A percentile compares a stretch with the other conserved stretches of the same genome.
Evolutionary conservation across 768 basidiomycete species (phyloP).

Genomic region (Agrocybe praecox): DNA sequence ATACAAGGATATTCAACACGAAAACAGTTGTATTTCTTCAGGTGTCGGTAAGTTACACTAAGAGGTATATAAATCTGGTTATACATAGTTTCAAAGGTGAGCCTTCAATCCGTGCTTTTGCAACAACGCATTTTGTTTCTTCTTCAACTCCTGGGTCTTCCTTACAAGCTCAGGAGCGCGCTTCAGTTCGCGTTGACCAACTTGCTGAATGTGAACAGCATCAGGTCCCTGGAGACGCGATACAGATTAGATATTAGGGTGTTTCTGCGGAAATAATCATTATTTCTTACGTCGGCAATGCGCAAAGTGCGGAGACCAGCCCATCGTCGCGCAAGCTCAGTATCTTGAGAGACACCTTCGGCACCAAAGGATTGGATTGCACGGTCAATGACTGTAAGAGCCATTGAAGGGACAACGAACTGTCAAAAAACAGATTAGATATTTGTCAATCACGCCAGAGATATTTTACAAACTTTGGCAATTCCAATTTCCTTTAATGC

Average conservation of each 20-base stretch:
- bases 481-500: constrained; percentile 98
- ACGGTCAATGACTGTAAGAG: constrained; percentile 86
- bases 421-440: constrained; percentile 29
- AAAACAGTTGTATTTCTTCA: background rate
- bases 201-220: constrained; percentile 93
- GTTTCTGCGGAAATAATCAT: constrained; percentile 6
- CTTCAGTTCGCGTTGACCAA: constrained; percentile 87
- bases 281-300: constrained; percentile 70
- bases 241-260: background rate
- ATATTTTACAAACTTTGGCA: constrained; percentile 71
- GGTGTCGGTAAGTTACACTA: too few species aligned
- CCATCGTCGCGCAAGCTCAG: constrained; percentile 76
- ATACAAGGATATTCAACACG: background rate
- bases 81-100: constrained; percentile 42
- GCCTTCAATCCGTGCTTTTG: constrained; percentile 63
- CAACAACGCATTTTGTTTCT: constrained; percentile 63
- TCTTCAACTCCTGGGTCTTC: constrained; percentile 54
- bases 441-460: background rate
- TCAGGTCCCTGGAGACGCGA: constrained; percentile 64
- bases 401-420: constrained; percentile 95
- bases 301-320: constrained; percentile 86
- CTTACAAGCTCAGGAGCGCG: constrained; percentile 65
- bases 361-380: constrained; percentile 96
- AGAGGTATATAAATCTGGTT: background rate
- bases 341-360: constrained; percentile 94